Base-by-base conservation (phyloP, 768 basidiomycete genomes). In the Lentinula detonsa region DNA sequence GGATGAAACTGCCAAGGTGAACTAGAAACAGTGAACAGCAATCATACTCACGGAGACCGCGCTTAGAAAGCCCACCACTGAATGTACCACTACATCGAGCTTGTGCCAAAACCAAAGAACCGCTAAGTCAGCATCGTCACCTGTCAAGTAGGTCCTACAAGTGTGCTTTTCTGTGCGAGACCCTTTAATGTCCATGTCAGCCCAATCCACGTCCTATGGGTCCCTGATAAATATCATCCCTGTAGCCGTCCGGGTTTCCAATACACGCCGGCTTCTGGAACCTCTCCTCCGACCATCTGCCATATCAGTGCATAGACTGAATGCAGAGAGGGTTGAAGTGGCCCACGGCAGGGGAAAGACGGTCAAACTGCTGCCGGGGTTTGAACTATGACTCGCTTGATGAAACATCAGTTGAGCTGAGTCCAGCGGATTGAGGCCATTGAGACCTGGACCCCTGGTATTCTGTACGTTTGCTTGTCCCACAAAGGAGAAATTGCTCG, bases 321-420 rank as follows among this genome's bases (percentile, higher is more conserved):
- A 33, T 28, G 57, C 34, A 48, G 35, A 59, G 48, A 59, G 46
- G 57, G 35, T 35, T 28, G 33, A 39, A 59, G 57, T 59, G 57
- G 57, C 48, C 46, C 48, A 48, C 57, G 57, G 57, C 57, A 59
- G 43, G 7, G 34, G 48, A 59, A 48, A 59, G n/a, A 59, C 33
- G 45, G 57, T 46, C 18, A 7, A 59, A 59, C 31, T 50, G 35
- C 43, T 59, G 57, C 57, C 57, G 57, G 57, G 57, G 16, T 59
- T 59, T 59, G 45, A 40, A 48, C 57, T 49, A 31, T n/a, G 33
- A 46, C 46, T 48, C 23, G 28, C 33, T 28, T 13, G 21, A 57
- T 23, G 15, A 28, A 34, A 46, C 9, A 13, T 57, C 16, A 11
- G 45, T 4, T 13, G 23, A 48, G 57, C 34, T 35, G 45, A 50